Percentiles rank a stretch among this genome's conserved stretches.
phyloP scores from a whole-genome alignment of 257 asterid genomes.

The Anisodus tanguticus region DNA sequence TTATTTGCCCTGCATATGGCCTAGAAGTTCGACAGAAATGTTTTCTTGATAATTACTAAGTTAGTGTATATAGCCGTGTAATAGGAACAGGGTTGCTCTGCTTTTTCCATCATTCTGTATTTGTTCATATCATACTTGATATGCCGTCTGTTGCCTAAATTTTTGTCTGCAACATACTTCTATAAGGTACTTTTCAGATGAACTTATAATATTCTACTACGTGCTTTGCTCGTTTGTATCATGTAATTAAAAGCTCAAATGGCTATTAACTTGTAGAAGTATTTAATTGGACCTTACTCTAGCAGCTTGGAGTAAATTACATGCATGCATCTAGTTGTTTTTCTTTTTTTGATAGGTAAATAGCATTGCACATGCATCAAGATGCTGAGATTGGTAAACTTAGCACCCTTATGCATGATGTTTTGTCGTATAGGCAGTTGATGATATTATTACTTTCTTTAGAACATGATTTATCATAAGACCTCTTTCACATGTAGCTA shows the following conservation, averaged over 20 bases:
- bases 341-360: slow-evolving; percentile 7
- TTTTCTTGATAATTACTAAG: not conserved
- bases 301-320: not conserved
- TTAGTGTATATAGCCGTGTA: not conserved
- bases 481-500: slow-evolving; percentile 6
- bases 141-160: not conserved
- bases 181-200: not conserved
- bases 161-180: not conserved
- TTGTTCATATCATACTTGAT: not conserved
- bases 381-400: not conserved
- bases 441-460: not conserved
- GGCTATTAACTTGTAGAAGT: not conserved
- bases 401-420: not conserved
- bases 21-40: not conserved
- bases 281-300: slow-evolving; percentile 1
- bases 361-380: not conserved
- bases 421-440: slow-evolving; percentile 5
- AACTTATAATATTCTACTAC: not conserved
- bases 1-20: not conserved
- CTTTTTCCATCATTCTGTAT: not conserved
- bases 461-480: not conserved
- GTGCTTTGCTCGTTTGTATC: slow-evolving; percentile 10
- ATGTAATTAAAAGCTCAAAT: slow-evolving; percentile 24
- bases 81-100: not conserved
- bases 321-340: slow-evolving; percentile 17